Evolutionary conservation across 2,329 filamentous ascomycete species (phyloP).

Genomic region (Byssothecium circinans): DNA sequence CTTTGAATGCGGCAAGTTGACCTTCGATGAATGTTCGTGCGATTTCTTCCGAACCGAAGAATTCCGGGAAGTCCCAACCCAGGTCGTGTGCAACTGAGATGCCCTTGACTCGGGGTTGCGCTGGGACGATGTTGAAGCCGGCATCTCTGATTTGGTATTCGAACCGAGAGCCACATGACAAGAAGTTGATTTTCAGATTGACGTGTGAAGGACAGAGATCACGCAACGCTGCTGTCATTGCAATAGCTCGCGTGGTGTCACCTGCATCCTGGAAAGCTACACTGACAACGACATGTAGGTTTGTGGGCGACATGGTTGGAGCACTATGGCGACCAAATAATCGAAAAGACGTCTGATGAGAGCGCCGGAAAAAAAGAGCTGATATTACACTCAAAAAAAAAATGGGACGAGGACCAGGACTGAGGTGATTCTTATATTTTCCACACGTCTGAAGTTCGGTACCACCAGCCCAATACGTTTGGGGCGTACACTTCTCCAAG

Average conservation of each 20-base stretch:
- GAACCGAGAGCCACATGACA: constrained; percentile 34
- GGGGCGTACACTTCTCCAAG: not conserved
- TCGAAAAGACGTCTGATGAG: too few relatives aligned
- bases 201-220: constrained; percentile 29
- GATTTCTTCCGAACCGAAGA: constrained; percentile 37
- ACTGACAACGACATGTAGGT: constrained; percentile 31
- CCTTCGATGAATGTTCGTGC: constrained; percentile 36
- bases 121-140: constrained; percentile 35
- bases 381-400: too few relatives aligned
- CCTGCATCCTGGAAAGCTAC: constrained; percentile 40
- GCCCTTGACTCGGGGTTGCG: constrained; percentile 34
- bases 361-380: too few relatives aligned
- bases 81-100: constrained; percentile 36
- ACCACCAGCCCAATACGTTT: not conserved
- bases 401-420: too few relatives aligned
- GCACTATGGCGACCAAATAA: not conserved
- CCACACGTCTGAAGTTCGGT: not conserved
- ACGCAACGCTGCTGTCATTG: constrained; percentile 31
- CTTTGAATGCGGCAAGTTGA: constrained; percentile 30
- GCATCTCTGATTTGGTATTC: constrained; percentile 36
- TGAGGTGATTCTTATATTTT: not conserved
- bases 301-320: constrained; percentile 16
- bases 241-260: constrained; percentile 36
- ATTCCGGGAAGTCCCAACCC: constrained; percentile 39
- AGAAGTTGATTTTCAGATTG: constrained; percentile 32